These are phyloP conservation scores for Fusarium setosum DNA, from an alignment of 2,329 filamentous ascomycete species.

Conservation along the genomic window DNA sequence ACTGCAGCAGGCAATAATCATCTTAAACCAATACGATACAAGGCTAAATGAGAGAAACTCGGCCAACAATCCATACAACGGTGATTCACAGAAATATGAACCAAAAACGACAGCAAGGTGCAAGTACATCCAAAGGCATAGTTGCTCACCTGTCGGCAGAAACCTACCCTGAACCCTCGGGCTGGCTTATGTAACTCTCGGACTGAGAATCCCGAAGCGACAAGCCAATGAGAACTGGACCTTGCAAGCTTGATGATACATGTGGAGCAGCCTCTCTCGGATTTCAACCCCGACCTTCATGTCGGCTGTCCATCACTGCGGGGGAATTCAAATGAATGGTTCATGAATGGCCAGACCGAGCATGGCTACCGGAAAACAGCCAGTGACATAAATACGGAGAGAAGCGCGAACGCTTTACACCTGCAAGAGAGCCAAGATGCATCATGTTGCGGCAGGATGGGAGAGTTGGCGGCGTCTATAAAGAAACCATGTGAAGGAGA, in stretches of 20 bases:
- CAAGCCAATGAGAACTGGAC: neutral
- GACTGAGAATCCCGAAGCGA: neutral
- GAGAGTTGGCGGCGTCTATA: neutral
- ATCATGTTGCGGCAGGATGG: neutral
- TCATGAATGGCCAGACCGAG: neutral
- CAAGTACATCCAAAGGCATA: too few species aligned
- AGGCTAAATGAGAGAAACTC: too few species aligned
- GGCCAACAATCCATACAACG: too few species aligned
- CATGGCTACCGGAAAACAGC: neutral
- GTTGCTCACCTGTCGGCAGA: too few species aligned
- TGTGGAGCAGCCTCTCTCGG: neutral
- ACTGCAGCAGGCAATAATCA: too few species aligned
- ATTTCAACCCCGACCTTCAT: neutral
- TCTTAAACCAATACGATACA: too few species aligned
- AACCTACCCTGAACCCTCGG: constrained; percentile 51
- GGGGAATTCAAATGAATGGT: neutral
- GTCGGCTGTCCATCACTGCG: neutral
- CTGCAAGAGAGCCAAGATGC: neutral
- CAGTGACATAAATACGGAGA: neutral
- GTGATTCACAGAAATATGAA: too few species aligned
- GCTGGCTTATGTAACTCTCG: neutral
- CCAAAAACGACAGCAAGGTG: too few species aligned
- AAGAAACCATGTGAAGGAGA: neutral
- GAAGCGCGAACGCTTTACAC: neutral
- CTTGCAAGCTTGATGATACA: neutral